Evolutionary conservation across 2,329 filamentous ascomycete genomes (phyloP), one percentile per base, ranked within the genome.

Genomic region (Fusarium proliferatum): DNA sequence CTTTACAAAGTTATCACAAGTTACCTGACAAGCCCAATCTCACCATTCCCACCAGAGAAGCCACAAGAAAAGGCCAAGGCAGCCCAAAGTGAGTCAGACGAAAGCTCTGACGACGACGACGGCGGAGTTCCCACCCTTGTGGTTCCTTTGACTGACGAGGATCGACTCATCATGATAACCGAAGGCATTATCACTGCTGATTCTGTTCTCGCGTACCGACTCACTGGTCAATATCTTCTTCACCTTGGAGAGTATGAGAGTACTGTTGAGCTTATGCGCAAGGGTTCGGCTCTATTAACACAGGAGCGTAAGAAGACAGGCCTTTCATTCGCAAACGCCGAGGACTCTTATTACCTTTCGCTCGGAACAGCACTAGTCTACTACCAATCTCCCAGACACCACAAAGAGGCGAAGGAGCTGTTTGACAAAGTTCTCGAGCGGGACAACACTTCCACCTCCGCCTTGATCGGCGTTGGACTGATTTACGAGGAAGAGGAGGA

Each of bases 401-500:
- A 99, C 76, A 88, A 91, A 23, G 96, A 98, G 83, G 95, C 96
- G 5, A 96, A 94, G 79, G 82, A 83, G n/a, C 86, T 98, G 0
- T 98, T 99, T 75, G 91, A 97, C 75, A 89, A 89, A 36, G 93
- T 98, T 9, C 86, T 99, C 2, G 86, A 89, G 53, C 89, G 93
- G 33, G 94, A 97, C 64, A 88, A 91, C 4, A 90, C 89, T 6
- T 95, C 93, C 2, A 97, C 95, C 1, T 85, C 91, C 36, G 95
- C 95, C 5, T 85, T 99, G 69, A 93, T 98, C 51, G 96, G 96
- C 2, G 90, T 98, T 39, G 97, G 96, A 3, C 84, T 98, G 30
- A 96, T 99, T 45, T 92, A 95, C 52, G 95, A 98, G 81, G 96
- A 98, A 77, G 95, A 97, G 73, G 93, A 97, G 77, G 93, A 98